phyloP scores from a whole-genome alignment of 2,329 filamentous ascomycete species.

The Fusarium sp. region DNA sequence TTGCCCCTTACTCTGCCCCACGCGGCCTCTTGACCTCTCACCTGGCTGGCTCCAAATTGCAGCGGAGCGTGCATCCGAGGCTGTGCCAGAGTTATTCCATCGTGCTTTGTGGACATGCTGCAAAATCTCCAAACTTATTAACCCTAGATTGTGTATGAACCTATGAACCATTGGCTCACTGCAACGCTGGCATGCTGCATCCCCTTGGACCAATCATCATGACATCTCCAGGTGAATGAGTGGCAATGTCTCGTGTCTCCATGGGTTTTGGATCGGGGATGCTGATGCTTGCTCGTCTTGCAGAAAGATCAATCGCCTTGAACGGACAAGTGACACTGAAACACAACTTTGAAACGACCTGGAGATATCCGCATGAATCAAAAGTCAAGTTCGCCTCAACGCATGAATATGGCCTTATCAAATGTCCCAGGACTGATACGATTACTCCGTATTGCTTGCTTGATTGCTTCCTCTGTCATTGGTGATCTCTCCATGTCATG shows the following conservation, averaged over 20 bases:
- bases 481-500: slow-evolving; percentile 13
- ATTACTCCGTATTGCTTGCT: slow-evolving; percentile 9
- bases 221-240: slow-evolving; percentile 7
- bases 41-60: slow-evolving; percentile 25
- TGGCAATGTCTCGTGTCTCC: not conserved
- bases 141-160: too few species aligned
- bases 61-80: slow-evolving; percentile 33
- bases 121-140: slow-evolving; percentile 1
- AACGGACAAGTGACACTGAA: slow-evolving; percentile 40
- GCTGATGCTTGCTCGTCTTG: slow-evolving; percentile 36
- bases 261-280: slow-evolving; percentile 30
- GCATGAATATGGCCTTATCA: slow-evolving; percentile 24
- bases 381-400: slow-evolving; percentile 19
- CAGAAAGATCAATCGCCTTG: not conserved
- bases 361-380: slow-evolving; percentile 25
- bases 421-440: slow-evolving; percentile 7
- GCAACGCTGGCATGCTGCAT: slow-evolving; percentile 11
- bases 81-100: slow-evolving; percentile 19
- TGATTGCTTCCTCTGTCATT: slow-evolving; percentile 4
- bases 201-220: slow-evolving; percentile 1
- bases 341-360: slow-evolving; percentile 47
- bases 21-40: slow-evolving; percentile 22
- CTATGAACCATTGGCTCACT: slow-evolving; percentile 1
- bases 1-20: slow-evolving; percentile 44
- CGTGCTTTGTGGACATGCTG: slow-evolving; percentile 16